These are phyloP conservation scores for Pseudogymnoascus sp. DNA, from an alignment of 2,329 filamentous ascomycete genomes.

Conservation along the genomic window DNA sequence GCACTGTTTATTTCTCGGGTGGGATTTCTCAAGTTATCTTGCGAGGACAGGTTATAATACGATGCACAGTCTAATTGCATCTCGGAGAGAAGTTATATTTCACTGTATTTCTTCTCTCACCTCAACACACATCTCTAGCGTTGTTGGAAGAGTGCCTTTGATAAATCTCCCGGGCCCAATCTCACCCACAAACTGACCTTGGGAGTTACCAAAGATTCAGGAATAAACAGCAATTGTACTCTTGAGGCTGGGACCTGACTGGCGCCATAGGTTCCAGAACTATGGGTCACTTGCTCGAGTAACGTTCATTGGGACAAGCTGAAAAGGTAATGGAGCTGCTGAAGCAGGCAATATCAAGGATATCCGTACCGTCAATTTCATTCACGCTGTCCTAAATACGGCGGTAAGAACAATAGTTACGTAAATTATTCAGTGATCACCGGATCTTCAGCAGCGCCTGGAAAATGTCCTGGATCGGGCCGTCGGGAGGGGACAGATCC, in stretches of 20 bases:
- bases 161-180: too few species aligned
- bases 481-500: neutral
- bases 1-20: neutral
- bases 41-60: neutral
- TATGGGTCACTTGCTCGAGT: too few species aligned
- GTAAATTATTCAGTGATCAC: neutral
- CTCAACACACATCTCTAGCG: neutral
- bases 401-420: neutral
- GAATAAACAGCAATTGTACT: too few species aligned
- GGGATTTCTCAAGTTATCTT: neutral
- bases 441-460: neutral
- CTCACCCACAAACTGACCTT: too few species aligned
- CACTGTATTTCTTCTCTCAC: neutral
- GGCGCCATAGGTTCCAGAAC: too few species aligned
- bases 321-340: too few species aligned
- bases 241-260: too few species aligned
- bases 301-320: too few species aligned
- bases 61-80: neutral
- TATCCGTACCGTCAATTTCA: neutral
- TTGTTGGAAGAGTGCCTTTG: too few species aligned
- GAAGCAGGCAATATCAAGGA: neutral
- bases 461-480: neutral
- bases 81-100: neutral
- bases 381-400: neutral
- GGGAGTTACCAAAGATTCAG: too few species aligned